A percentile compares a stretch with the other conserved stretches of the same genome.
These are phyloP conservation scores for Phytophthora vignae DNA, from an alignment of 352 stramenopile genomes.

Conservation along the genomic window DNA sequence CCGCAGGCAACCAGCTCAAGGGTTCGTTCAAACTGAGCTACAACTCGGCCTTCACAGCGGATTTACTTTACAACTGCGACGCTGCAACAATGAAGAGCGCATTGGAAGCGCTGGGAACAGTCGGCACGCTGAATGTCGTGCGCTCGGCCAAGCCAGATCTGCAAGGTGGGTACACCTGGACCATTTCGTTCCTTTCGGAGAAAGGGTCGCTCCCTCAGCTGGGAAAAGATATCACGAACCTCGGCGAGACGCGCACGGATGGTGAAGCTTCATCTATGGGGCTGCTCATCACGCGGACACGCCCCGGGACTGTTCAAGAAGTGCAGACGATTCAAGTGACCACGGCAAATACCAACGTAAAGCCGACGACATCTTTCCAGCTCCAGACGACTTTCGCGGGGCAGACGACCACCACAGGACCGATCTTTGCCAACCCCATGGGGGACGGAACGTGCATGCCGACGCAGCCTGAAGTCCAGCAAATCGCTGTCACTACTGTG, in stretches of 20 bases:
- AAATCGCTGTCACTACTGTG: conserved; percentile 89
- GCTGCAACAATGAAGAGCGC: conserved; percentile 72
- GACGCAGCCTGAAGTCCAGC: conserved; percentile 85
- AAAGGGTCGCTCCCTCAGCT: conserved; percentile 58
- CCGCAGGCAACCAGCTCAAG: conserved; percentile 70
- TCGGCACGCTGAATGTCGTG: conserved; percentile 69
- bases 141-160: conserved; percentile 70
- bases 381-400: conserved; percentile 56
- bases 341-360: conserved; percentile 51
- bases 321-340: conserved; percentile 73
- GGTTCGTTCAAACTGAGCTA: conserved; percentile 74
- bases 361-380: conserved; percentile 47
- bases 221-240: conserved; percentile 29
- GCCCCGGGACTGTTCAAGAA: conserved; percentile 63
- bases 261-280: conserved; percentile 47
- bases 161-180: conserved; percentile 94
- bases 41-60: conserved; percentile 53
- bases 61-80: conserved; percentile 85
- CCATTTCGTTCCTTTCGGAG: conserved; percentile 92
- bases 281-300: conserved; percentile 53
- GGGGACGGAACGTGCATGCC: conserved; percentile 69
- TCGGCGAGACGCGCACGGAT: conserved; percentile 68
- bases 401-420: conserved; percentile 66
- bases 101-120: conserved; percentile 54
- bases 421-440: conserved; percentile 86